Percentiles rank a stretch among this genome's conserved stretches.
phyloP scores from a whole-genome alignment of 306 rosid genomes.

The Leucaena leucocephala region DNA sequence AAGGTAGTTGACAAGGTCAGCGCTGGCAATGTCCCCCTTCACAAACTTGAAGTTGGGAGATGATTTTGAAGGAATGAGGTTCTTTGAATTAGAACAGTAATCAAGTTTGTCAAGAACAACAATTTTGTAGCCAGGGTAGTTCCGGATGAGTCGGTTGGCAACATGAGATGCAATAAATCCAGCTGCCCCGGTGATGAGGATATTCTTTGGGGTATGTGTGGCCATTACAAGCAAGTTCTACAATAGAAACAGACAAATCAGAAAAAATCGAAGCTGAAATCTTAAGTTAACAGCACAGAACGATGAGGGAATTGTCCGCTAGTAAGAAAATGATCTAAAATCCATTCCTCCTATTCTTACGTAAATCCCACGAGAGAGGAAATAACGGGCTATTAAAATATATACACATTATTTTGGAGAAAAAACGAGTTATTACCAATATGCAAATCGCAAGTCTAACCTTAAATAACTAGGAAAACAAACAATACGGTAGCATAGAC shows the following conservation, averaged over 20 bases:
- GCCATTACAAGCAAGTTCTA: constrained; percentile 61
- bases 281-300: background rate
- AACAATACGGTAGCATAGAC: constrained; percentile 1
- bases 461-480: constrained; percentile 10
- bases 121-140: constrained; percentile 75
- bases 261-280: background rate
- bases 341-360: constrained; percentile 2
- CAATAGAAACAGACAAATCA: constrained; percentile 20
- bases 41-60: constrained; percentile 88
- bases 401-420: background rate
- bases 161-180: constrained; percentile 96
- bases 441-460: background rate
- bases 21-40: constrained; percentile 92
- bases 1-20: constrained; percentile 91
- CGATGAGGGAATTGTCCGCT: constrained; percentile 17
- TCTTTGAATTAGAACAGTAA: constrained; percentile 86
- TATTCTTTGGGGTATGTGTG: constrained; percentile 77
- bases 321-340: constrained; percentile 16
- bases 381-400: background rate
- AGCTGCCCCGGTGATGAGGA: constrained; percentile 93
- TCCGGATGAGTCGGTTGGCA: constrained; percentile 83
- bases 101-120: constrained; percentile 95
- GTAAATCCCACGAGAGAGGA: background rate
- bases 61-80: constrained; percentile 74
- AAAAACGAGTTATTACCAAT: constrained; percentile 1